Evolutionary conservation across 2,329 filamentous ascomycete genomes (phyloP).

Genomic region (Penicillium sp.): DNA sequence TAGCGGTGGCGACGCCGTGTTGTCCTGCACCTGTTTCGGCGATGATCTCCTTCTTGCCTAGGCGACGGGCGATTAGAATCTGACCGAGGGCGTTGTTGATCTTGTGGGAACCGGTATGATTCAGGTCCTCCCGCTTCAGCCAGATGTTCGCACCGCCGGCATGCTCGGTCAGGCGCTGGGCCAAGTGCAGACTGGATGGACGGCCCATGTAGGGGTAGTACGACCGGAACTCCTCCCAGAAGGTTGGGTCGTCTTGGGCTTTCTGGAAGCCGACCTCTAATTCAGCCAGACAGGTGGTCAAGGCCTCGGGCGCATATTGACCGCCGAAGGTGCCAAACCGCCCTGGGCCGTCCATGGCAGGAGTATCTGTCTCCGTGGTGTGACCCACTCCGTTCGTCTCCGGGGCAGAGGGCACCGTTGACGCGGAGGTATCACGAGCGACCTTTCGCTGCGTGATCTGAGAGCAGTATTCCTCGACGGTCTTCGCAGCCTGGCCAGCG

Average conservation of each 20-base stretch:
- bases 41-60: constrained; percentile 52
- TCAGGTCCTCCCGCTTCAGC: constrained; percentile 91
- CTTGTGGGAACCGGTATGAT: constrained; percentile 94
- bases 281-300: constrained; percentile 89
- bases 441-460: constrained; percentile 57
- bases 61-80: constrained; percentile 72
- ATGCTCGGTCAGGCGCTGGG: constrained; percentile 77
- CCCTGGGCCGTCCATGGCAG: not conserved
- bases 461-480: constrained; percentile 79
- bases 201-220: constrained; percentile 95
- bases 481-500: constrained; percentile 60
- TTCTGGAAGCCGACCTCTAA: constrained; percentile 84
- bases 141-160: constrained; percentile 92
- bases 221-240: constrained; percentile 91
- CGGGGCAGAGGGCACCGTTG: too few relatives aligned
- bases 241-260: constrained; percentile 76
- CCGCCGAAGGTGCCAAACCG: constrained; percentile 91
- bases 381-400: too few relatives aligned
- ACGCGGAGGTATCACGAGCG: constrained; percentile 41
- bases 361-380: not conserved
- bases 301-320: constrained; percentile 92
- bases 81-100: constrained; percentile 95
- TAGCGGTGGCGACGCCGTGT: constrained; percentile 5
- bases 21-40: constrained; percentile 6
- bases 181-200: constrained; percentile 81